Evolutionary conservation across 192 early-diverging fungal genomes (phyloP), one percentile per base, ranked within the genome.

Genomic region (Mortierella antarctica): DNA sequence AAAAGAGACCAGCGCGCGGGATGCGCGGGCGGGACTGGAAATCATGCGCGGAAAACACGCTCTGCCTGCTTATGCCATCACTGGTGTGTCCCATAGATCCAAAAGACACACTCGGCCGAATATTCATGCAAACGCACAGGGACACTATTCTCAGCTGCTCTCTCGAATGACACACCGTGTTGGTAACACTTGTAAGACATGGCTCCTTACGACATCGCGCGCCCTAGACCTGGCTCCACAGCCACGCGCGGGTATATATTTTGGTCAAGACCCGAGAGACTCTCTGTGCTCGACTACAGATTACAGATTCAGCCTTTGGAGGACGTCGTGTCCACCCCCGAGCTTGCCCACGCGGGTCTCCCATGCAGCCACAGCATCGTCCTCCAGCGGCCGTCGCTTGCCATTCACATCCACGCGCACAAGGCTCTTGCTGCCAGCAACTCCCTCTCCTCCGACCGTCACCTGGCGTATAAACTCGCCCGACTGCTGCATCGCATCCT

Each of bases 331-430:
- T 13, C 77, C 77, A 50, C 77, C 77, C 10, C 77, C 77, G 6
- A 80, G 65, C 14, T 62, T 71, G 20, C 77, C 77, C 12, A 80
- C 46, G 17, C 77, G 77, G 41, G 45, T 40, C 40, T 72, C 65
- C 77, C 77, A 80, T 1, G 60, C 77, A 12, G 14, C 23, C 4
- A 80, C 77, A 2, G 47, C 65, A 39, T 71, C 60, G n/a, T 80
- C 48, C 42, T 80, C 77, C 53, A 80, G 42, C 9, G 69, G 64
- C 5, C 77, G 63, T 14, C 9, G 45, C 21, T 44, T 48, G 10
- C 77, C 64, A 18, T 67, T 48, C 17, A 68, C 70, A 21, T 51
- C 57, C 6, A 80, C 77, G 0, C 77, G 58, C 17, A 67, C 14
- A 15, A 12, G 57, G 17, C 54, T 67, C 53, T 71, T 71, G 54